Base-by-base conservation (phyloP, 352 stramenopile genomes). In the Globisporangium paroecandrum region DNA sequence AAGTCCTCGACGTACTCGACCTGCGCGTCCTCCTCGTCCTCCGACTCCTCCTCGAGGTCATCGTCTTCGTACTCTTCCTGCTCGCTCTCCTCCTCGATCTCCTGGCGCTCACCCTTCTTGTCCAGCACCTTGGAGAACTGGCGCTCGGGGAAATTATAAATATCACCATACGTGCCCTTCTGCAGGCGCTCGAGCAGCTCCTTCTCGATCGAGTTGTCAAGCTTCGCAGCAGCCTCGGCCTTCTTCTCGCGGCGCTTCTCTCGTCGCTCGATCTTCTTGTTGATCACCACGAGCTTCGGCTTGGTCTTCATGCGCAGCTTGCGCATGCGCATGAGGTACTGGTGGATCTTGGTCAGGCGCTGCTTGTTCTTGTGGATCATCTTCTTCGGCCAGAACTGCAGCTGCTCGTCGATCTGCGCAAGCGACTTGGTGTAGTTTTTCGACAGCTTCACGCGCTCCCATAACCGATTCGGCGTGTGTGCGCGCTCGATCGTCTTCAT, bases 401-500 rank as follows among this genome's bases (percentile, higher is more conserved):
- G 85, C 60, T 99, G 89, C 75, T 98, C 86, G 66, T 98, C 97
- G 29, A 99, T 79, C 71, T 98, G 89, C 41, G 81, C 79, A 51
- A 99, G 78, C 18, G 97, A 96, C 76, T 99, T 98, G 69, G 85
- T 89, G 78, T 99, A 99, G 81, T 99, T 99, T 58, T 95, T 91
- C 47, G 90, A 97, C 5, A 99, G 88, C 74, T 98, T 96, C 49
- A 99, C 94, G 56, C 98, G 98, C 81, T 99, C 97, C 98, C 98
- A 99, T 18, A 99, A 76, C 53, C 98, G 97, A 76, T 99, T 99
- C 15, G 98, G 98, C 69, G 95, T 97, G 81, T 99, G 98, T 25
- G 98, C 97, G 68, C 98, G 85, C 82, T 99, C 98, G 53, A 99
- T 98, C 3, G 97, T 99, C 85, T 99, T 99, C 81, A 99, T 98